phyloP scores from a whole-genome alignment of 257 asterid genomes.

The Fraxinus excelsior region DNA sequence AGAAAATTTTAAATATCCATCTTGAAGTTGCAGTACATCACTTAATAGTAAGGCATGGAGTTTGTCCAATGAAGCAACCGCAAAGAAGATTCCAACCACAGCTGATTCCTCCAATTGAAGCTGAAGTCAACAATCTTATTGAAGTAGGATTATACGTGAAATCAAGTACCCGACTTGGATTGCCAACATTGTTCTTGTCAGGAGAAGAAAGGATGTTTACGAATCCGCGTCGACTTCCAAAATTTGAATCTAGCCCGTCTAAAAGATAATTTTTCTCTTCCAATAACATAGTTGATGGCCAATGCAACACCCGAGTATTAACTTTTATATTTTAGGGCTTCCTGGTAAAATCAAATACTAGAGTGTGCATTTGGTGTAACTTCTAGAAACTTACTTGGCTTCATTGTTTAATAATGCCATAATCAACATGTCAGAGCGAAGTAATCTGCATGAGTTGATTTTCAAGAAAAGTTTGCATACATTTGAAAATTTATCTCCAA shows the following conservation, averaged over 20 bases:
- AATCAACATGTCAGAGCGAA: neutral
- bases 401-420: neutral
- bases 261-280: too few species aligned
- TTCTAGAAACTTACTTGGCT: neutral
- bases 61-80: neutral
- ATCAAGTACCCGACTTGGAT: neutral
- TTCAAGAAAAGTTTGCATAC: neutral
- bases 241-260: too few species aligned
- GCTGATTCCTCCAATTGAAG: neutral
- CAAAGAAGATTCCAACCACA: neutral
- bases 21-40: conserved; percentile 12
- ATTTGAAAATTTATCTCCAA: neutral
- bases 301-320: too few species aligned
- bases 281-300: too few species aligned
- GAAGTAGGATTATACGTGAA: neutral
- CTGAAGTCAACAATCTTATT: too few species aligned
- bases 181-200: neutral
- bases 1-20: conserved; percentile 14
- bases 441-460: neutral
- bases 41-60: neutral
- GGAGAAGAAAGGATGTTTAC: neutral
- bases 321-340: too few species aligned
- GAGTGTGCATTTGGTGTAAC: neutral
- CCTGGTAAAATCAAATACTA: too few species aligned
- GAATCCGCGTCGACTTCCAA: too few species aligned